Conservation (phyloP, 1,139 yeast species). For the Saccharomyces hybrid region DNA sequence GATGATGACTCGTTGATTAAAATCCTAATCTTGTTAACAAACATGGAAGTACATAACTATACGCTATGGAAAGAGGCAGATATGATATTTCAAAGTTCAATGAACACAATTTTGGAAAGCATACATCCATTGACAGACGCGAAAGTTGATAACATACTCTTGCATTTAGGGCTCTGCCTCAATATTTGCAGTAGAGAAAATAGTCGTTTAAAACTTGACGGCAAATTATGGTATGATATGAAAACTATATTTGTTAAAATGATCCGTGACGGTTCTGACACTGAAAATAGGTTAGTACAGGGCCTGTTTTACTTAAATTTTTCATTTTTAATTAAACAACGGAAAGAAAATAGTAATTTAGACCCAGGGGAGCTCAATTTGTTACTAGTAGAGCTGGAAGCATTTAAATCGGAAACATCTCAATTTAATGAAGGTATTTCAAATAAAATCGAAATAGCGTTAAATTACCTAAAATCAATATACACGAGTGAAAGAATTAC, state of each 20-base stretch:
- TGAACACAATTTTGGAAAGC: neutral
- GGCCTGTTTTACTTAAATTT: conserved; percentile 7
- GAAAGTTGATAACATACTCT: conserved; percentile 12
- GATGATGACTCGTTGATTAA: conserved; percentile 12
- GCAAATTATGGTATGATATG: neutral
- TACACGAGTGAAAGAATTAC: neutral
- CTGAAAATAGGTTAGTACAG: conserved; percentile 1
- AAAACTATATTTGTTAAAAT: neutral
- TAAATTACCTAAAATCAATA: conserved; percentile 1
- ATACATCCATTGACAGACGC: neutral
- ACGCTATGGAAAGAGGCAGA: neutral
- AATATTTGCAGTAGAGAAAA: conserved; percentile 11
- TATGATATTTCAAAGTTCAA: conserved; percentile 1
- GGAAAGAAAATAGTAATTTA: neutral
- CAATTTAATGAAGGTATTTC: conserved; percentile 11
- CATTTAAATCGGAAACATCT: conserved; percentile 7
- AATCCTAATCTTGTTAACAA: conserved; percentile 18
- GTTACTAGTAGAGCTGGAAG: conserved; percentile 3
- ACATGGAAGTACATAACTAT: conserved; percentile 5
- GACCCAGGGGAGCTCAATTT: conserved; percentile 1
- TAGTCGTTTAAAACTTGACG: neutral
- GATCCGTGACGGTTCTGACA: neutral
- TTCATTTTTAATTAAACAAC: conserved; percentile 1
- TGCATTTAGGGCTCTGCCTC: conserved; percentile 21
- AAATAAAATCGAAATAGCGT: conserved; percentile 9